These are phyloP conservation scores for Camelina neglecta DNA, from an alignment of 345 rosid species.

Conservation along the genomic window DNA sequence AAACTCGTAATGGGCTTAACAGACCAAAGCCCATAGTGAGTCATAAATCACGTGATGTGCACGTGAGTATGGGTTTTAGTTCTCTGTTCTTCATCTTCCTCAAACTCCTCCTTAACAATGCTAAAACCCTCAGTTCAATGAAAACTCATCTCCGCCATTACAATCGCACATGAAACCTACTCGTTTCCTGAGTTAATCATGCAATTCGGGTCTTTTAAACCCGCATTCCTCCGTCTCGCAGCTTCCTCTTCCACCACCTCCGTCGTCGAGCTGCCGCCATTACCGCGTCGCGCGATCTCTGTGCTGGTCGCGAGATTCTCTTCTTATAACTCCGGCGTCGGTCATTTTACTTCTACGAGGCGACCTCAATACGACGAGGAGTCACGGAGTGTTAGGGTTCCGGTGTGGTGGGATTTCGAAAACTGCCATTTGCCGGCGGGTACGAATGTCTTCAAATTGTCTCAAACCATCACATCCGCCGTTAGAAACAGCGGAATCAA, in stretches of 20 bases:
- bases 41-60: slow-evolving; percentile 6
- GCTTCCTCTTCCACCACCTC: slow-evolving; percentile 2
- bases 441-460: slow-evolving; percentile 62
- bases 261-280: background rate
- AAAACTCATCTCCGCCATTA: slow-evolving; percentile 20
- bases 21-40: background rate
- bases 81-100: slow-evolving; percentile 1
- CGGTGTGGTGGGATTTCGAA: slow-evolving; percentile 99
- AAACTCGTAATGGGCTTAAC: background rate
- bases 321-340: slow-evolving; percentile 19
- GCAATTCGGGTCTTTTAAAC: slow-evolving; percentile 40
- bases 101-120: background rate
- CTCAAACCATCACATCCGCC: slow-evolving; percentile 63
- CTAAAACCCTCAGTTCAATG: slow-evolving; percentile 30
- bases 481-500: slow-evolving; percentile 71
- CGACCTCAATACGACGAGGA: slow-evolving; percentile 52
- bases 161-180: slow-evolving; percentile 11
- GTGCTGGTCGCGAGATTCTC: slow-evolving; percentile 50
- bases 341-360: slow-evolving; percentile 22
- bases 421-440: slow-evolving; percentile 70
- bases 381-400: slow-evolving; percentile 60
- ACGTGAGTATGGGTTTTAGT: slow-evolving; percentile 25
- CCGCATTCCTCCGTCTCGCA: slow-evolving; percentile 36
- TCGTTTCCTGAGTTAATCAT: slow-evolving; percentile 32
- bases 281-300: slow-evolving; percentile 30